Evolutionary conservation across 1,284 basidiomycete species (phyloP), one percentile per base, ranked within the genome.

Genomic region (Mycosarcoma mackinlayi): DNA sequence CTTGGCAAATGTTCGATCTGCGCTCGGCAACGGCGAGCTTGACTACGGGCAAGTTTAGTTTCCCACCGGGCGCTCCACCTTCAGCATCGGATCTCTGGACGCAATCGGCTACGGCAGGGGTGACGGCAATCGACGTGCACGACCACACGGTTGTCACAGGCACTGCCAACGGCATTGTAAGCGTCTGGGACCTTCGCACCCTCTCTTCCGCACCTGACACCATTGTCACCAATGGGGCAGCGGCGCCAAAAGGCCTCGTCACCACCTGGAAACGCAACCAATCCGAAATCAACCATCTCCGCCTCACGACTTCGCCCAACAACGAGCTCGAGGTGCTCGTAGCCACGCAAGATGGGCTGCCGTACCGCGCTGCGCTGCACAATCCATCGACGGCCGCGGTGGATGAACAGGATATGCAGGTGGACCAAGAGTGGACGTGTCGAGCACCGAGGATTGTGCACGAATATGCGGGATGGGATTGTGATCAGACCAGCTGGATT

Each of bases 1-100:
- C 84, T 0, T 86, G 90, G 67, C 86, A 89, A 58, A 77, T 85
- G 4, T 86, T 89, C 65, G 89, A 90, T 63, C 83, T 89, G 6
- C 83, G 87, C 1, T 83, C 87, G 13, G 87, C 87, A 50, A 79
- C 37, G 18, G 49, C 75, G 4, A 82, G 85, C 0, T 78, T 86
- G 3, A 86, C 85, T 65, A 84, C 81, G 19, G 85, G 86, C 4
- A 69, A 76, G 23, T 64, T 69, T 55, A 77, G 47, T 30, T 70
- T 77, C 13, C 76, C 77, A 45, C 41, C 70, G 11, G 72, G 70
- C 24, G 34, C 62, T 54, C 5, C 51, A 44, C 57, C 75, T 31
- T 37, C 68, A n/a, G 81, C 84, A 3, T 80, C 87, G 5, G 81
- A 90, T 23, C 84, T 86, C 8, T 84, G 88, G n/a, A 85, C 90